A percentile compares a stretch with the other conserved stretches of the same genome.
Evolutionary conservation across 1,284 basidiomycete species (phyloP).

Genomic region (Trichosporon coremiiforme): DNA sequence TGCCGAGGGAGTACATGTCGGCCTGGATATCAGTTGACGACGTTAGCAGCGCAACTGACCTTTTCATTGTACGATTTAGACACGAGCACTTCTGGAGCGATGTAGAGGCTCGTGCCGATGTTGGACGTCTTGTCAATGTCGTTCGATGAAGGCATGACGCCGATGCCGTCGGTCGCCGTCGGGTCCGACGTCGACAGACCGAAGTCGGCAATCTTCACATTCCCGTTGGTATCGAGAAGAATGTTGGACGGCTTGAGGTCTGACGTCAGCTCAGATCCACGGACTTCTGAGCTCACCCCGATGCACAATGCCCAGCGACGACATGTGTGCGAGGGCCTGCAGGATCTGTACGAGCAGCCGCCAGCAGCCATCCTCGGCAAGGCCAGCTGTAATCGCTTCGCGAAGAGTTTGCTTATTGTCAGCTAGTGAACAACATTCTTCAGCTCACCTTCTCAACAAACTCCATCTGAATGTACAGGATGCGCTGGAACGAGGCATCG

Average conservation of each 20-base stretch:
- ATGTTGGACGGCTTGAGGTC: constrained; percentile 92
- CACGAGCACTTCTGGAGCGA: constrained; percentile 75
- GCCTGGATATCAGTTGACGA: constrained; percentile 60
- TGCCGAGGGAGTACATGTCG: constrained; percentile 92
- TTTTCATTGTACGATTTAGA: constrained; percentile 58
- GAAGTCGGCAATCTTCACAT: constrained; percentile 94
- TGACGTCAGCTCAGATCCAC: constrained; percentile 17
- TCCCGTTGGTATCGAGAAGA: constrained; percentile 84
- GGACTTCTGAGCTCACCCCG: constrained; percentile 54
- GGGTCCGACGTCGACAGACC: constrained; percentile 79
- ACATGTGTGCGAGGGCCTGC: constrained; percentile 91
- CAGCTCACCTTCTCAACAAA: constrained; percentile 54
- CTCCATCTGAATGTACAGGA: constrained; percentile 57
- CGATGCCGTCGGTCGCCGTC: constrained; percentile 66
- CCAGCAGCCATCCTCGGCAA: constrained; percentile 85
- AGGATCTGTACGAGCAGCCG: constrained; percentile 85
- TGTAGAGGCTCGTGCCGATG: constrained; percentile 90
- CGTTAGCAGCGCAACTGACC: constrained; percentile 22
- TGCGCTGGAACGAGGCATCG: constrained; percentile 44
- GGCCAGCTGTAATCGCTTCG: constrained; percentile 74
- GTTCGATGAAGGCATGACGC: constrained; percentile 3
- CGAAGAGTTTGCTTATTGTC: constrained; percentile 43
- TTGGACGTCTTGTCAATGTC: constrained; percentile 60
- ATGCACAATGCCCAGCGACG: constrained; percentile 84
- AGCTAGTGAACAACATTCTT: background rate